Percentiles rank a stretch among this genome's conserved stretches.
Conservation (phyloP, 495 filamentous ascomycete species). For the Astrocystis sublimbata region DNA sequence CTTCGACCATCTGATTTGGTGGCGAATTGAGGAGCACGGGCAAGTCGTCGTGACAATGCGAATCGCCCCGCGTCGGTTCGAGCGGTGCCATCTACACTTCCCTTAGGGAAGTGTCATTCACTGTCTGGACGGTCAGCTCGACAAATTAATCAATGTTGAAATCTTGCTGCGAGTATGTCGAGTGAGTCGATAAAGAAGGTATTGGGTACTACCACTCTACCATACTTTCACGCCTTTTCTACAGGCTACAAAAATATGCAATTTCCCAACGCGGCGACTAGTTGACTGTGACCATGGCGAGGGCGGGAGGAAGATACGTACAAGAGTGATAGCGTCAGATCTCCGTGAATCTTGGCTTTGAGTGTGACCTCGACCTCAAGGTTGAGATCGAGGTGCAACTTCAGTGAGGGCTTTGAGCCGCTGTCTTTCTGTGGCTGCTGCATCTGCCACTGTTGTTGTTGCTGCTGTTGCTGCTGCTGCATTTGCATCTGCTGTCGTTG, state of each 20-base stretch:
- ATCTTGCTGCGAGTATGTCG: too few relatives aligned
- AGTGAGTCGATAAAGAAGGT: too few relatives aligned
- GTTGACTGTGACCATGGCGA: not conserved
- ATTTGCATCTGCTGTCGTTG: conserved; percentile 26
- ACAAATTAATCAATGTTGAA: not conserved
- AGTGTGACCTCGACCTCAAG: conserved; percentile 87
- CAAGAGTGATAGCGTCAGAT: conserved; percentile 83
- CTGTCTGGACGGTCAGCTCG: conserved; percentile 5
- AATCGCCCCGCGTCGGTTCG: not conserved
- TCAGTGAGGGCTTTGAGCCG: conserved; percentile 64
- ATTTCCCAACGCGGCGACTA: not conserved
- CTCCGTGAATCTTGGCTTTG: conserved; percentile 91
- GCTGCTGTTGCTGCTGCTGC: conserved; percentile 54
- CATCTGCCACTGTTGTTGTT: conserved; percentile 21
- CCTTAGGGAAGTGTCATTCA: not conserved
- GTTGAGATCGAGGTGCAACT: conserved; percentile 79
- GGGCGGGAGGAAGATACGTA: conserved; percentile 45
- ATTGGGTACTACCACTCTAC: too few relatives aligned
- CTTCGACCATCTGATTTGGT: not conserved
- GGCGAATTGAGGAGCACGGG: not conserved
- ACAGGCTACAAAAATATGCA: not conserved
- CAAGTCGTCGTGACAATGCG: not conserved
- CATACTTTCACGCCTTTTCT: too few relatives aligned
- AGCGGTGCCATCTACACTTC: not conserved
- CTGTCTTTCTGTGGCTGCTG: conserved; percentile 37